Evolutionary conservation across 371 early-diverging fungal genomes (phyloP).

Genomic region (Mucor mucedo): DNA sequence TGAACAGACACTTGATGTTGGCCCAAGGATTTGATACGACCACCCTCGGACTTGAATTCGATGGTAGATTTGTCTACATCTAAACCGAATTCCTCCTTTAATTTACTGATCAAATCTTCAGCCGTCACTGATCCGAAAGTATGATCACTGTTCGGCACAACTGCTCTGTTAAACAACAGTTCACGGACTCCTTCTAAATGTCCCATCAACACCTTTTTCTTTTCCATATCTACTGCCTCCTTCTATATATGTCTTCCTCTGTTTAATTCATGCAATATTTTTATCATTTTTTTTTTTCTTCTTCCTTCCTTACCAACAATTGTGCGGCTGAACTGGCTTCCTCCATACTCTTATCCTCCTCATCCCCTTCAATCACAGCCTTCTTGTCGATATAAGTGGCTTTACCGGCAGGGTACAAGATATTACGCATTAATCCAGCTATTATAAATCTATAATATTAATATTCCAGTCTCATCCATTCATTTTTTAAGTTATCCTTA

Average conservation of each 20-base stretch:
- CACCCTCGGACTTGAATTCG: slow-evolving; percentile 45
- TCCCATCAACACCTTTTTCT: slow-evolving; percentile 25
- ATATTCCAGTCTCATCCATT: slow-evolving; percentile 3
- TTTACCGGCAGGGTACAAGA: slow-evolving; percentile 49
- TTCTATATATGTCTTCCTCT: not conserved
- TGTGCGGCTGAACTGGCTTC: too few species aligned
- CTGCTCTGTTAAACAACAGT: slow-evolving; percentile 46
- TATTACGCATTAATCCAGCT: slow-evolving; percentile 62
- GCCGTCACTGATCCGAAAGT: slow-evolving; percentile 60
- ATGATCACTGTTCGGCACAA: slow-evolving; percentile 44
- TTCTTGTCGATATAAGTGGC: slow-evolving; percentile 44
- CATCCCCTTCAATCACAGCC: not conserved
- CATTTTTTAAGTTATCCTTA: slow-evolving; percentile 27
- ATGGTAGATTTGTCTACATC: slow-evolving; percentile 43
- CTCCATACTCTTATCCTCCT: too few species aligned
- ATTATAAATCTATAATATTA: slow-evolving; percentile 7
- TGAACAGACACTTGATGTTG: slow-evolving; percentile 38
- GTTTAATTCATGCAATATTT: too few species aligned
- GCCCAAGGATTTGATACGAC: slow-evolving; percentile 54
- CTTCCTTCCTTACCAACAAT: too few species aligned
- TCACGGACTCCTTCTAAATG: slow-evolving; percentile 29
- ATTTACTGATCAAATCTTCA: slow-evolving; percentile 46
- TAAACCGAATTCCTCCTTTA: slow-evolving; percentile 45
- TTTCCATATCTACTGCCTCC: not conserved
- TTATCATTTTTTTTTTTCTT: too few species aligned